These are phyloP conservation scores for Cercospora citrullina DNA, from an alignment of 2,329 filamentous ascomycete genomes.

Conservation along the genomic window DNA sequence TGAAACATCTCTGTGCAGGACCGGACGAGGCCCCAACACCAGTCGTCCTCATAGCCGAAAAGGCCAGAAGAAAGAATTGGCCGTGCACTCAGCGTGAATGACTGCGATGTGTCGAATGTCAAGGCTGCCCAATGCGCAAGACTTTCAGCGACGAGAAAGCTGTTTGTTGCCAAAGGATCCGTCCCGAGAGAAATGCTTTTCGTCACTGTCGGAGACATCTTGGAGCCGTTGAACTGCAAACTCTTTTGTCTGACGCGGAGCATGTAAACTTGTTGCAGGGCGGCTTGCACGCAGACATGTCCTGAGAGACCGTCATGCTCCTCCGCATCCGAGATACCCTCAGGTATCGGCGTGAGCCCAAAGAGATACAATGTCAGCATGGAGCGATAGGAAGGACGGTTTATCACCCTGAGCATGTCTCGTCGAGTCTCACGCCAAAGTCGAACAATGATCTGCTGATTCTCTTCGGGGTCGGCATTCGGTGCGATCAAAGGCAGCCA, in stretches of 20 bases:
- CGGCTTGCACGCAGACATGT: constrained; percentile 17
- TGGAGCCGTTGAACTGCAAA: constrained; percentile 18
- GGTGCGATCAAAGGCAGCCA: constrained; percentile 14
- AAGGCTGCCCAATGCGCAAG: constrained; percentile 21
- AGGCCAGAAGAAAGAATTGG: constrained; percentile 18
- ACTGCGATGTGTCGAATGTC: constrained; percentile 18
- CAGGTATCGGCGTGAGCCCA: constrained; percentile 16
- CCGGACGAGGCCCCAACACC: constrained; percentile 17
- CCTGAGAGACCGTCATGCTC: constrained; percentile 15
- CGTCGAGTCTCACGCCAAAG: constrained; percentile 18
- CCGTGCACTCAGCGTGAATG: constrained; percentile 14
- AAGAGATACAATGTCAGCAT: constrained; percentile 19
- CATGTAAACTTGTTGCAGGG: constrained; percentile 18
- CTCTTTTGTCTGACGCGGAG: constrained; percentile 13
- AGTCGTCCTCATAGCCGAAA: constrained; percentile 14
- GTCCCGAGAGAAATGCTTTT: constrained; percentile 13
- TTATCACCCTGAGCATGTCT: constrained; percentile 19
- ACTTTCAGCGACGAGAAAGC: constrained; percentile 19
- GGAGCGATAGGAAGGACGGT: constrained; percentile 15
- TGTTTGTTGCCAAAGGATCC: constrained; percentile 14
- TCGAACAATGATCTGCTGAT: constrained; percentile 1
- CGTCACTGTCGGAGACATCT: constrained; percentile 14
- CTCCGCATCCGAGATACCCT: constrained; percentile 16
- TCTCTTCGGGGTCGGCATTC: background rate
- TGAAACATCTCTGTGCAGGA: constrained; percentile 19